These are phyloP conservation scores for Monilinia polystroma DNA, from an alignment of 2,329 filamentous ascomycete genomes.

Conservation along the genomic window DNA sequence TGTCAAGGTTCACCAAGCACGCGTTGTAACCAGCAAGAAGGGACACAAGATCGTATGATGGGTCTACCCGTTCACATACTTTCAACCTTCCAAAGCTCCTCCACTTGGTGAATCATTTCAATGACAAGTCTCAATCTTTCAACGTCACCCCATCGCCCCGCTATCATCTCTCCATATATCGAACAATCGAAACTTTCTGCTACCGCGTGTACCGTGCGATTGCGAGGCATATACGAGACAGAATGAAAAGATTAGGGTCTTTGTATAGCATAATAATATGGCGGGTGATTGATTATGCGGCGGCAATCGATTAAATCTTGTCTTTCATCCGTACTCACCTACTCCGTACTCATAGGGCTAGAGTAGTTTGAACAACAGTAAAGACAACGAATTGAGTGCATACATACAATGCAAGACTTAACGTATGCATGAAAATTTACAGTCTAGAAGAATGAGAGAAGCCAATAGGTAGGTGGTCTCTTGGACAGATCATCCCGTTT, in stretches of 20 bases:
- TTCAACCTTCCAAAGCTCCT: neutral
- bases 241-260: neutral
- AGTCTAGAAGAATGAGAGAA: neutral
- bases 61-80: neutral
- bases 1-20: neutral
- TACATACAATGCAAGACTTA: neutral
- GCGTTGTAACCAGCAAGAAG: neutral
- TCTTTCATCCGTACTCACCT: neutral
- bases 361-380: constrained; percentile 2
- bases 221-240: neutral
- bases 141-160: constrained; percentile 17
- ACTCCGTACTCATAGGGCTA: constrained; percentile 1
- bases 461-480: neutral
- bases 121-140: constrained; percentile 10
- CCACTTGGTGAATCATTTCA: constrained; percentile 13
- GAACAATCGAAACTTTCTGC: neutral
- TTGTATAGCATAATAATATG: neutral
- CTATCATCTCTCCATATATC: constrained; percentile 9
- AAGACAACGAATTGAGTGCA: neutral
- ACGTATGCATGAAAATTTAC: neutral
- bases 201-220: neutral
- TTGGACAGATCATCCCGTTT: neutral
- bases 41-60: constrained; percentile 14
- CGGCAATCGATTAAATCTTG: neutral
- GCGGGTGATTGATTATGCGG: constrained; percentile 5